A percentile compares a stretch with the other conserved stretches of the same genome.
These are phyloP conservation scores for Lotmaria passim DNA, from an alignment of 208 protist species.

Conservation along the genomic window DNA sequence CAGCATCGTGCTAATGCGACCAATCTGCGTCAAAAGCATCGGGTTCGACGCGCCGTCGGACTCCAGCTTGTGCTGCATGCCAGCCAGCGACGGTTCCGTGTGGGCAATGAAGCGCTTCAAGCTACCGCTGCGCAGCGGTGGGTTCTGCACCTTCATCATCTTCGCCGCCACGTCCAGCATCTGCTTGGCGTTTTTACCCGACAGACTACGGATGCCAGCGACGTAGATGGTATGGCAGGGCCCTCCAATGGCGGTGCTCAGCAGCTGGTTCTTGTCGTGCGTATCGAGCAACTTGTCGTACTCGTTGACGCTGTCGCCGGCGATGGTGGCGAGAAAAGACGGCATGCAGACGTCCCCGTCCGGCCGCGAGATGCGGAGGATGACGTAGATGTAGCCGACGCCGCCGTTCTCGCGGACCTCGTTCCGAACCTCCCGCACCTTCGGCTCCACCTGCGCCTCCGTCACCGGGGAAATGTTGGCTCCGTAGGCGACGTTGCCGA, in stretches of 20 bases:
- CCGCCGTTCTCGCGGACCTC: slow-evolving; percentile 37
- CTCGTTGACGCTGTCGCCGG: slow-evolving; percentile 29
- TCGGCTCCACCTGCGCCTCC: slow-evolving; percentile 40
- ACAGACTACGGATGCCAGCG: slow-evolving; percentile 40
- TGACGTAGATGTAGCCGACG: slow-evolving; percentile 32
- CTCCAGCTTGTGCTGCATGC: slow-evolving; percentile 37
- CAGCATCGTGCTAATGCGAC: slow-evolving; percentile 49
- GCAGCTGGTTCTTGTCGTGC: slow-evolving; percentile 35
- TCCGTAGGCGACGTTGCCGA: slow-evolving; percentile 50
- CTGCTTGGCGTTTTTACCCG: slow-evolving; percentile 24
- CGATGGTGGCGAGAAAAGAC: slow-evolving; percentile 47
- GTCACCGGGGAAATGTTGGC: slow-evolving; percentile 28
- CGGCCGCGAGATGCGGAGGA: slow-evolving; percentile 38
- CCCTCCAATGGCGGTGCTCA: slow-evolving; percentile 58
- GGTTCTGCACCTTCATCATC: slow-evolving; percentile 39
- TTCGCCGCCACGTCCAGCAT: slow-evolving; percentile 33
- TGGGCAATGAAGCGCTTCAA: slow-evolving; percentile 53
- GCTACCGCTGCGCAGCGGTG: slow-evolving; percentile 45
- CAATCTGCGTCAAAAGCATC: slow-evolving; percentile 21
- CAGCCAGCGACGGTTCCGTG: slow-evolving; percentile 40
- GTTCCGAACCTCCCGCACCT: slow-evolving; percentile 34
- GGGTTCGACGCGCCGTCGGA: slow-evolving; percentile 29
- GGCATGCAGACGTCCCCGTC: slow-evolving; percentile 59
- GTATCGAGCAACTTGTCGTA: slow-evolving; percentile 37
- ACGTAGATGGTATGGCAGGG: slow-evolving; percentile 56